Conservation (phyloP, 257 asterid species). For the Solanum verrucosum region DNA sequence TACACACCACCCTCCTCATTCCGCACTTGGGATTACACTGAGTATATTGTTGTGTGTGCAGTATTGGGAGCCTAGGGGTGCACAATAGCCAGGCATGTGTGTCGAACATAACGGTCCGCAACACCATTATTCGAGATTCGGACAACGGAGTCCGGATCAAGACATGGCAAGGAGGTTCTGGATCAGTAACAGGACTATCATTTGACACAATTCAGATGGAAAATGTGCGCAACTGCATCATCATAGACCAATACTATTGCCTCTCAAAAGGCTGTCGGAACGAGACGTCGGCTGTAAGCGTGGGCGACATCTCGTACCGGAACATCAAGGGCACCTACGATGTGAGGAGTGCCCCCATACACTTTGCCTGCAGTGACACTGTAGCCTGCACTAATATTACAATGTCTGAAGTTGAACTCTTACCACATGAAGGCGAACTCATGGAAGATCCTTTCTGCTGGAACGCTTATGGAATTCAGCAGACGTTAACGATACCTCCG, state of each 20-base stretch:
- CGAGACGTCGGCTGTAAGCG: constrained; percentile 72
- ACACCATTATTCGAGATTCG: constrained; percentile 55
- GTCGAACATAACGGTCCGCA: constrained; percentile 68
- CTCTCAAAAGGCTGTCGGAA: constrained; percentile 62
- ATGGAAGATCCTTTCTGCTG: constrained; percentile 97
- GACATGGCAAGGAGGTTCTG: constrained; percentile 98
- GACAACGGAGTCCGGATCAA: constrained; percentile 85
- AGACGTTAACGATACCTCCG: constrained; percentile 84
- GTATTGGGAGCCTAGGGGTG: constrained; percentile 81
- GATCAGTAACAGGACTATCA: constrained; percentile 61
- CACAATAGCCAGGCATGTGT: constrained; percentile 82
- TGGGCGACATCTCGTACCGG: constrained; percentile 44
- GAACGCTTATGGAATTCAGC: constrained; percentile 85
- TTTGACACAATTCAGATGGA: constrained; percentile 91
- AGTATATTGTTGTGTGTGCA: background rate
- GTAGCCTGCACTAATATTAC: constrained; percentile 86
- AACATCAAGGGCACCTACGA: constrained; percentile 95
- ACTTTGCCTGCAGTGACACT: constrained; percentile 85
- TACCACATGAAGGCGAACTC: constrained; percentile 66
- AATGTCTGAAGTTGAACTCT: constrained; percentile 88
- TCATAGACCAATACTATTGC: constrained; percentile 92
- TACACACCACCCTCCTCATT: background rate
- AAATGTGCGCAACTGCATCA: constrained; percentile 74
- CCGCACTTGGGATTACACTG: background rate
- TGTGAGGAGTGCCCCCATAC: constrained; percentile 77